phyloP scores from a whole-genome alignment of 805 yeast species.

The Hanseniaspora nectarophila region DNA sequence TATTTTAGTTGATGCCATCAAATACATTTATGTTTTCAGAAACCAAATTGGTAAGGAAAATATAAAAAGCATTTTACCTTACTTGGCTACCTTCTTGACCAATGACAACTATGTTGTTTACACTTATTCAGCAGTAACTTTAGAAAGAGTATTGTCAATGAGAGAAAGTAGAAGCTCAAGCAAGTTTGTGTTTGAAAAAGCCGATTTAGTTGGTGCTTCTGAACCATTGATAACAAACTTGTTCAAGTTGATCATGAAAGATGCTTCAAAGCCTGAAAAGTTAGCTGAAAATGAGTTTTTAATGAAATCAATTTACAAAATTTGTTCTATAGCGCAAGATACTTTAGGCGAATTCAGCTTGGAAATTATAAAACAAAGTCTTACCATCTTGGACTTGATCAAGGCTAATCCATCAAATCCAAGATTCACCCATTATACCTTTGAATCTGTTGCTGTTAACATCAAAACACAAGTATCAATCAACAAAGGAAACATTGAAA shows the following conservation, averaged over 20 bases:
- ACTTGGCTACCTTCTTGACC: conserved; percentile 57
- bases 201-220: conserved; percentile 55
- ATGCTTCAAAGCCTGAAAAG: conserved; percentile 65
- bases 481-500: conserved; percentile 20
- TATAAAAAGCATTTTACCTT: conserved; percentile 64
- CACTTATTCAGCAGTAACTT: conserved; percentile 86
- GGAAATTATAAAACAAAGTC: conserved; percentile 48
- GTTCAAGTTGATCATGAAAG: conserved; percentile 52
- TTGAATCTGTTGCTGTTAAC: conserved; percentile 75
- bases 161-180: conserved; percentile 43
- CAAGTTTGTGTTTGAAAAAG: conserved; percentile 52
- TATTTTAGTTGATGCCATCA: conserved; percentile 81
- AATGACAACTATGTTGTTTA: conserved; percentile 67
- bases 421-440: conserved; percentile 75
- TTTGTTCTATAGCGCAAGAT: conserved; percentile 61
- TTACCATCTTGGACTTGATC: conserved; percentile 57
- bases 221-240: conserved; percentile 52
- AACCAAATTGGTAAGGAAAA: conserved; percentile 86
- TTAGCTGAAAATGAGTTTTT: conserved; percentile 89
- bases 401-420: conserved; percentile 92
- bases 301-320: conserved; percentile 79
- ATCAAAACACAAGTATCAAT: conserved; percentile 39
- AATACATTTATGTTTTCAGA: conserved; percentile 77
- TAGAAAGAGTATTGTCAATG: conserved; percentile 75
- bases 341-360: conserved; percentile 37